Percentiles rank a stretch among this genome's conserved stretches.
These are phyloP conservation scores for Niebla homalea DNA, from an alignment of 495 filamentous ascomycete genomes.

Conservation along the genomic window DNA sequence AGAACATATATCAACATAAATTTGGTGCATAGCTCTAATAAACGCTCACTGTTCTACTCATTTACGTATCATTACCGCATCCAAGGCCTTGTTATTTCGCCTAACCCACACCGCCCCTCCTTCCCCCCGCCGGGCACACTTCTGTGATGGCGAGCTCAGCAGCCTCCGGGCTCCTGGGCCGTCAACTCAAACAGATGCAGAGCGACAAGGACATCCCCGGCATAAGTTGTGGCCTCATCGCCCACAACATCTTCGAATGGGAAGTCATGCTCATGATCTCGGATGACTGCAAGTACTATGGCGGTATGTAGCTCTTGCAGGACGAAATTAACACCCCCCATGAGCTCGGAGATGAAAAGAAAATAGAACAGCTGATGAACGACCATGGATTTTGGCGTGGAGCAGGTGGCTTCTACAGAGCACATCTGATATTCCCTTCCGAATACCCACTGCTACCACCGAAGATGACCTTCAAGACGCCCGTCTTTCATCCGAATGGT, in stretches of 20 bases:
- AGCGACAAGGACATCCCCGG: constrained; percentile 80
- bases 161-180: constrained; percentile 62
- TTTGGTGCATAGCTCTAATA: no score
- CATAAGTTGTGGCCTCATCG: constrained; percentile 81
- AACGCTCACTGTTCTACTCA: no score
- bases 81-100: no score
- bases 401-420: constrained; percentile 78
- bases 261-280: constrained; percentile 98
- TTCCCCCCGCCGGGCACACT: no score
- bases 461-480: constrained; percentile 76
- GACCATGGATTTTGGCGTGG: not conserved
- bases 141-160: constrained; percentile 37
- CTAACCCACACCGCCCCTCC: no score
- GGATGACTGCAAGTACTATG: constrained; percentile 92
- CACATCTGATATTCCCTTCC: constrained; percentile 60
- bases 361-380: not conserved
- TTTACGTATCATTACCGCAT: no score
- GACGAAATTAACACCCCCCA: not conserved
- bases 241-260: constrained; percentile 94
- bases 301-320: constrained; percentile 42
- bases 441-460: constrained; percentile 86
- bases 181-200: constrained; percentile 91
- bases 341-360: not conserved
- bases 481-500: constrained; percentile 92
- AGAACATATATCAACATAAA: no score